Conservation (phyloP, 331 rosid species). For the Rosa hybrid region DNA sequence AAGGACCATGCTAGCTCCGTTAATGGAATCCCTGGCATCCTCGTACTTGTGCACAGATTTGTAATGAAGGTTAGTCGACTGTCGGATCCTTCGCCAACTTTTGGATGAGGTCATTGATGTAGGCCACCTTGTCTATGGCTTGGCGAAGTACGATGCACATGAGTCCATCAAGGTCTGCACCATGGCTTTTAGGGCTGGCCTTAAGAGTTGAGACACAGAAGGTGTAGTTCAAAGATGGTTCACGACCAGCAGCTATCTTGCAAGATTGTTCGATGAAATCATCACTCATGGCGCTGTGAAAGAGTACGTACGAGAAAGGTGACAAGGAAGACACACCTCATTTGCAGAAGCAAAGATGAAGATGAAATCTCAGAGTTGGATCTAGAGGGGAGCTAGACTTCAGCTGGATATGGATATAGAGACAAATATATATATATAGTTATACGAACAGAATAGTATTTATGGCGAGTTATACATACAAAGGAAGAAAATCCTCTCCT, state of each 20-base stretch:
- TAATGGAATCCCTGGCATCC: no score
- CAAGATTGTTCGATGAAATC: conserved; percentile 39
- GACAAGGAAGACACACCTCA: neutral
- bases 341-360: neutral
- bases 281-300: conserved; percentile 15
- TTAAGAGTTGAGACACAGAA: conserved; percentile 47
- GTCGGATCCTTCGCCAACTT: conserved; percentile 26
- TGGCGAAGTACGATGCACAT: neutral
- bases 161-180: conserved; percentile 35
- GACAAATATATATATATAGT: no score
- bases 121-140: no score
- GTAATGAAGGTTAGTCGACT: conserved; percentile 11
- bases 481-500: no score
- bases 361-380: neutral
- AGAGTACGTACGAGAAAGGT: conserved; percentile 21
- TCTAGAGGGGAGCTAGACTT: neutral
- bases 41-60: conserved; percentile 40
- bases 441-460: no score
- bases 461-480: no score
- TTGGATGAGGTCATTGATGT: conserved; percentile 26
- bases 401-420: neutral
- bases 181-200: conserved; percentile 24
- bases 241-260: conserved; percentile 36
- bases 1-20: no score
- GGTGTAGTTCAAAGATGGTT: conserved; percentile 31